Evolutionary conservation across 2,329 filamentous ascomycete species (phyloP).

Genomic region (Curvularia verruculosa): DNA sequence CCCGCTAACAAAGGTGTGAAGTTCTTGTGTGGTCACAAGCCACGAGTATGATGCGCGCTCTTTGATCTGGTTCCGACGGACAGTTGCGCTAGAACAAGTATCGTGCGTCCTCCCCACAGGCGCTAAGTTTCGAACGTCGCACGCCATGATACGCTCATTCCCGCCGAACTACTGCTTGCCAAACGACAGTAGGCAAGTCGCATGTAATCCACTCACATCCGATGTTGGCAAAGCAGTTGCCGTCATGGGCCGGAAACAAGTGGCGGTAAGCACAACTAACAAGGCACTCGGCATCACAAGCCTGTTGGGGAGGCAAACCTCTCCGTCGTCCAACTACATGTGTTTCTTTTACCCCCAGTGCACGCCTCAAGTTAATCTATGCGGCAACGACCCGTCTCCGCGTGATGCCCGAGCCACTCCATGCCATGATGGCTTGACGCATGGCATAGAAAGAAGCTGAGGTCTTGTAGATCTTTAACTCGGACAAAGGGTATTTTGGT

Average conservation of each 20-base stretch:
- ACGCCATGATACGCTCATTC: slow-evolving; percentile 13
- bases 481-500: slow-evolving; percentile 5
- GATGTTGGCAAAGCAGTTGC: slow-evolving; percentile 4
- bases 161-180: slow-evolving; percentile 1
- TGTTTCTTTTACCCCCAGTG: neutral
- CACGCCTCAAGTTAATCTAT: neutral
- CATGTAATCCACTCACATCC: slow-evolving; percentile 3
- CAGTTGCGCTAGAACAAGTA: slow-evolving; percentile 3
- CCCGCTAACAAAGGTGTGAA: slow-evolving; percentile 3
- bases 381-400: neutral
- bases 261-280: neutral
- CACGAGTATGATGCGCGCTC: slow-evolving; percentile 6
- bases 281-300: slow-evolving; percentile 9
- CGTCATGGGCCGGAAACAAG: slow-evolving; percentile 5
- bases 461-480: slow-evolving; percentile 7
- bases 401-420: neutral
- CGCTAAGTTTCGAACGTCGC: slow-evolving; percentile 12
- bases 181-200: slow-evolving; percentile 9
- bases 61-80: slow-evolving; percentile 6
- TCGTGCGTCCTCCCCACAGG: slow-evolving; percentile 11
- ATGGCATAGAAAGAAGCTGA: neutral
- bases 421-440: slow-evolving; percentile 9
- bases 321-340: neutral
- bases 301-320: neutral
- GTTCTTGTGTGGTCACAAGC: slow-evolving; percentile 10